Evolutionary conservation across 495 filamentous ascomycete species (phyloP), one percentile per base, ranked within the genome.

Genomic region (Podospora didyma): DNA sequence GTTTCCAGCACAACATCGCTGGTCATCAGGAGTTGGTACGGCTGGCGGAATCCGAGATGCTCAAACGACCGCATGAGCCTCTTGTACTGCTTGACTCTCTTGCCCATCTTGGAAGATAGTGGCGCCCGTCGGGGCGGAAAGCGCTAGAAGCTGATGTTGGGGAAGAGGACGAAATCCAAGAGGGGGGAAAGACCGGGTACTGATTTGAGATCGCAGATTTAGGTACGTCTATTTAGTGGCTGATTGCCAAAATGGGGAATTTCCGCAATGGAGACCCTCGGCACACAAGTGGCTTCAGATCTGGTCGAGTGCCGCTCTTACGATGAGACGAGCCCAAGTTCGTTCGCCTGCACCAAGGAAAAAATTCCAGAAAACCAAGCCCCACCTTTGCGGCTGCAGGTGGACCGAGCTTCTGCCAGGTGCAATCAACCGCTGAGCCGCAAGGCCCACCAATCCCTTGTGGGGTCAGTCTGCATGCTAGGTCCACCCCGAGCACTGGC

Each of bases 31-130:
- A 97, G 86, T 76, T 97, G 93, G 68, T 96, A 97, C 6, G 93
- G 90, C 68, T 92, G 89, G 53, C 92, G 89, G 70, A 96, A 96
- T 21, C 87, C 66, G 41, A 69, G 62, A 51, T 62, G 62, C 59
- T 69, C 63, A 46, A 69, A 97, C 65, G 92, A 85, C 62, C 89
- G 84, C 91, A 99, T 97, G 56, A 97, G 82, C 84, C 96, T 96
- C 66, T 90, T 86, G 73, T 97, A 98, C 69, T 91, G 88, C 77
- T 97, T 98, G 7, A 89, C 86, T 59, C 94, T 85, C 72, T 97
- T 97, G 56, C 89, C 92, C 66, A 69, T 70, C 31, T 49, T 64
- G 62, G 7, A 12, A 53, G 45, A 5, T 28, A 39, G 11, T 47
- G 24, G 31, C 57, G 46, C 39, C 54, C 26, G 59, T 46, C 20